Evolutionary conservation across 2,329 filamentous ascomycete genomes (phyloP), one percentile per base, ranked within the genome.

Genomic region (Apiospora koreana): DNA sequence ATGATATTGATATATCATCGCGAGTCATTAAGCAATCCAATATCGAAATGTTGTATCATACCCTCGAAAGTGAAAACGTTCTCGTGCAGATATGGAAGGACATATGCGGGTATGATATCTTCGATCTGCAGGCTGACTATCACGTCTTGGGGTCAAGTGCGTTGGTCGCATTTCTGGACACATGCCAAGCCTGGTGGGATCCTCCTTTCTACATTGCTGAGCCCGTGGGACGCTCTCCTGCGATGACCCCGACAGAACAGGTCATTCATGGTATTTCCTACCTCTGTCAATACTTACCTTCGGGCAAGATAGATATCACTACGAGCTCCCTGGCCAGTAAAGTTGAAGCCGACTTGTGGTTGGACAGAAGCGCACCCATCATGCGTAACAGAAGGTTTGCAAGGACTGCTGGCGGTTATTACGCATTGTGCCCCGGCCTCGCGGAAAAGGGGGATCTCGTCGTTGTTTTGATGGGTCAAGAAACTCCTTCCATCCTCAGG

Each of bases 231-330:
- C 2, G 16, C 25, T 35, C 1, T 18, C 0, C 4, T 21, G 5
- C 14, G 7, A 6, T 58, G 3, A 9, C 18, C 7, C 50, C 6
- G 16, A 0, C 6, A 3, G 1, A 8, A 2, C 0, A 0, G 28
- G 7, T 8, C 16, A 4, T 9, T 28, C 1, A 1, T 3, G 50
- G 50, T 2, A 35, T 58, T 35, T 7, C 50, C 6, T 35, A 21
- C 14, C 50, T 58, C 10, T 21, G 5, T 9, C 16, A 3, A 9
- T 0, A 21, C 1, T 2, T 43, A 43, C 41, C 41, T 3, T 16
- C 41, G 41, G 10, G 12, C 12, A 43, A 3, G 9, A 16, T 21
- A 5, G 6, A 18, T 14, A 1, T 18, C 25, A 9, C 5, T 2
- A n/a, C 10, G 1, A 9, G 12, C 41, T 2, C 16, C 2, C 41